These are phyloP conservation scores for Closterium sp. DNA, from an alignment of 139 green algal species.

Conservation along the genomic window DNA sequence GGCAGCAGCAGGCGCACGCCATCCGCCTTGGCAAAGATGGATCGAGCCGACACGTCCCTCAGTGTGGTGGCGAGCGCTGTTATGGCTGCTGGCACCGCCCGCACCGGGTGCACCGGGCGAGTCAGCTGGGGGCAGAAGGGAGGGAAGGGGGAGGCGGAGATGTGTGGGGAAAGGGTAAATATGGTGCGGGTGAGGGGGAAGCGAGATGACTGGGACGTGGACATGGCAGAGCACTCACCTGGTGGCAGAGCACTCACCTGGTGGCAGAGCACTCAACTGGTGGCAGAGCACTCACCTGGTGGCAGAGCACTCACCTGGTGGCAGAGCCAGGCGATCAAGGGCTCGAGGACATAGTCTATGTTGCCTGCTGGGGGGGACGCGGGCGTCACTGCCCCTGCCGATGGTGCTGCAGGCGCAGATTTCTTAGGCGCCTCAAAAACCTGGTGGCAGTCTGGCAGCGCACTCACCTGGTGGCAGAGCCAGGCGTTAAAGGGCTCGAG, in stretches of 20 bases:
- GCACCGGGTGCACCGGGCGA: too few relatives aligned
- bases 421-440: too few relatives aligned
- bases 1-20: slow-evolving; percentile 69
- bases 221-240: background rate
- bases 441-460: background rate
- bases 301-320: background rate
- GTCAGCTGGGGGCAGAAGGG: background rate
- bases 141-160: background rate
- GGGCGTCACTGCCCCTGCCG: background rate
- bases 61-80: slow-evolving; percentile 75
- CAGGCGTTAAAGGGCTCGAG: slow-evolving; percentile 18
- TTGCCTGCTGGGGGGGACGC: background rate
- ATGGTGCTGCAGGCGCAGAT: too few relatives aligned
- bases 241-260: too few relatives aligned
- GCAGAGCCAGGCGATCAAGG: too few relatives aligned
- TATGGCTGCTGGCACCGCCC: slow-evolving; percentile 39
- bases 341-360: too few relatives aligned
- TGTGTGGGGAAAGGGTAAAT: background rate
- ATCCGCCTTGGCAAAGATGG: slow-evolving; percentile 63
- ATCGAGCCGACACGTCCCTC: slow-evolving; percentile 65
- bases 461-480: slow-evolving; percentile 31
- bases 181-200: background rate
- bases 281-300: too few relatives aligned
- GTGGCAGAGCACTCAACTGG: too few relatives aligned
- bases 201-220: background rate